Evolutionary conservation across 495 filamentous ascomycete genomes (phyloP).

Genomic region (Neurospora sp.): DNA sequence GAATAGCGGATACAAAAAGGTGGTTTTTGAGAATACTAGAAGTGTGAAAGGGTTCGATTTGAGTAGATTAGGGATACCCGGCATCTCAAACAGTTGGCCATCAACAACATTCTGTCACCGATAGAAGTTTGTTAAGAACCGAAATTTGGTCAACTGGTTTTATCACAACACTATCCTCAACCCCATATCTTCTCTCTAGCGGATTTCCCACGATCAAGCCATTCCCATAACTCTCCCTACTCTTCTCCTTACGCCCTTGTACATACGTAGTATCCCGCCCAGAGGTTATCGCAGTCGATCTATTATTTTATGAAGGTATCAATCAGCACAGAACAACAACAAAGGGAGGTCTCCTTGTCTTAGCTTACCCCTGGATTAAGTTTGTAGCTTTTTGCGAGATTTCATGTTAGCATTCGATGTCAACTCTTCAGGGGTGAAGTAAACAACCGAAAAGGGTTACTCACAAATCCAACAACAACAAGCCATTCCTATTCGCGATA

Average conservation of each 20-base stretch:
- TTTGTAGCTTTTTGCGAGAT: conserved; percentile 6
- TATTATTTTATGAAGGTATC: no score
- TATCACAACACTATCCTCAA: neutral
- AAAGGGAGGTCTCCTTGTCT: neutral
- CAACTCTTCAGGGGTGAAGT: neutral
- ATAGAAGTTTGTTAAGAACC: neutral
- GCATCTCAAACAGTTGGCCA: neutral
- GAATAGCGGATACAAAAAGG: neutral
- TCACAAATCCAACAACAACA: conserved; percentile 13
- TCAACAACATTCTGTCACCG: neutral
- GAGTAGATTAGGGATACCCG: neutral
- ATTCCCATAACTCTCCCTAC: neutral
- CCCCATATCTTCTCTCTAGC: neutral
- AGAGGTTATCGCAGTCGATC: no score
- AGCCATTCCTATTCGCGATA: conserved; percentile 3
- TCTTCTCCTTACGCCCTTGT: conserved; percentile 1
- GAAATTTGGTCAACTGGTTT: neutral
- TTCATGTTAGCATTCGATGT: neutral
- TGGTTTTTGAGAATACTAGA: neutral
- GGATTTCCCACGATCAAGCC: neutral
- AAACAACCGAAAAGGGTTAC: neutral
- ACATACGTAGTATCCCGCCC: conserved; percentile 19
- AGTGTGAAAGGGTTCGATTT: neutral
- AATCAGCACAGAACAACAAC: no score
- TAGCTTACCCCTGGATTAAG: conserved; percentile 19